Evolutionary conservation across 345 rosid species (phyloP).

Genomic region (Gossypium rotundifolium): DNA sequence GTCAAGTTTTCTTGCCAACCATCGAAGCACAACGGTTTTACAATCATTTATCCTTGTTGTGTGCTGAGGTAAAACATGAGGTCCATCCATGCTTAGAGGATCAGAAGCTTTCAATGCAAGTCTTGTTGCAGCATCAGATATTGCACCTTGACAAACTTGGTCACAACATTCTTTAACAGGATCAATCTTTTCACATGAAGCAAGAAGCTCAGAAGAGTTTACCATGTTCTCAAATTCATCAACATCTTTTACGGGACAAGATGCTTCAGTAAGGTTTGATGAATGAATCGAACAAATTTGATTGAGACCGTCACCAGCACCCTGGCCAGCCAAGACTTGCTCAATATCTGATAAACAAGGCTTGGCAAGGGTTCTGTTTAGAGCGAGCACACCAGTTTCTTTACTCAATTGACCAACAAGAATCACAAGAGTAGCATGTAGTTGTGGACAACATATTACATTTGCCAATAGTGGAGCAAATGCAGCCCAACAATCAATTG

Average conservation of each 20-base stretch:
- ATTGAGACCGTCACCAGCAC: conserved; percentile 52
- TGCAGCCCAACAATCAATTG: conserved; percentile 67
- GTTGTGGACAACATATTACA: conserved; percentile 95
- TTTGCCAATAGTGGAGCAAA: conserved; percentile 87
- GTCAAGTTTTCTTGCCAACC: conserved; percentile 78
- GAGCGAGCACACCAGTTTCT: conserved; percentile 57
- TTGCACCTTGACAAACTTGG: conserved; percentile 72
- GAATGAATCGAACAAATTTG: conserved; percentile 55
- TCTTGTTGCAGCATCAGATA: conserved; percentile 68
- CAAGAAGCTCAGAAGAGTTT: conserved; percentile 65
- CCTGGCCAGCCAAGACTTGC: conserved; percentile 70
- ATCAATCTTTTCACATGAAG: conserved; percentile 68
- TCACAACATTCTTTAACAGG: conserved; percentile 93
- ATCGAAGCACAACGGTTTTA: conserved; percentile 63
- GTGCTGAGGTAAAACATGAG: conserved; percentile 41
- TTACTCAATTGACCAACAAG: conserved; percentile 78
- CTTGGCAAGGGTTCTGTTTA: conserved; percentile 57
- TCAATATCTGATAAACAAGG: conserved; percentile 78
- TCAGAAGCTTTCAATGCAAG: conserved; percentile 58
- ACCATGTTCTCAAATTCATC: conserved; percentile 60
- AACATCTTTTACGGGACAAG: conserved; percentile 76
- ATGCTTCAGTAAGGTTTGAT: conserved; percentile 72
- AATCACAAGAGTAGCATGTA: conserved; percentile 68
- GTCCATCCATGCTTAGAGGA: conserved; percentile 24
- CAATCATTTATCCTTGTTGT: conserved; percentile 65